Percentiles rank a stretch among this genome's conserved stretches.
Evolutionary conservation across 768 basidiomycete genomes (phyloP).

Genomic region (Ephemerocybe angulata): DNA sequence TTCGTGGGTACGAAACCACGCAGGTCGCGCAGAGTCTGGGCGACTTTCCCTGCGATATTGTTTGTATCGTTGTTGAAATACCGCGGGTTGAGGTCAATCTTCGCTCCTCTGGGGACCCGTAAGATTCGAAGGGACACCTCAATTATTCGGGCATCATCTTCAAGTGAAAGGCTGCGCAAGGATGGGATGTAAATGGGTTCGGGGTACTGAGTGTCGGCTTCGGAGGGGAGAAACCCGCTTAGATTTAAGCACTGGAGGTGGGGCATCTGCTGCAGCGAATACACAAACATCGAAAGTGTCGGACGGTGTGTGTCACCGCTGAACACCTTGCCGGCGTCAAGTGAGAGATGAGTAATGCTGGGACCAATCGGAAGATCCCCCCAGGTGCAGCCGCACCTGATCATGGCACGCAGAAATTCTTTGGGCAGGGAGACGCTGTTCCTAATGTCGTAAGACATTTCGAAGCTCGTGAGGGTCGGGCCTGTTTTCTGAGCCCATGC

Average conservation of each 20-base stretch:
- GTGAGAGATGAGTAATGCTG: background rate
- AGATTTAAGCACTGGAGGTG: background rate
- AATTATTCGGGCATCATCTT: no score
- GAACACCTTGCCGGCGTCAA: no score
- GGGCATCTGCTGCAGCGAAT: background rate
- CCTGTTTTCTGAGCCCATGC: background rate
- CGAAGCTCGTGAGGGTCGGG: background rate
- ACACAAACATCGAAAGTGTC: background rate
- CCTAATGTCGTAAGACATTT: background rate
- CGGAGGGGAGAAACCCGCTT: background rate
- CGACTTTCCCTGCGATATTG: no score
- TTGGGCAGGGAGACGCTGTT: background rate
- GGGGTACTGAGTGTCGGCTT: no score
- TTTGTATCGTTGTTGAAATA: no score
- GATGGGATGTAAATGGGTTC: background rate
- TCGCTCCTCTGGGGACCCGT: no score
- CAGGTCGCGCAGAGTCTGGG: no score
- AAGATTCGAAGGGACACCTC: background rate
- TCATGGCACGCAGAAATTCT: background rate
- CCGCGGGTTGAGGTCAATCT: no score
- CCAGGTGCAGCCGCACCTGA: background rate
- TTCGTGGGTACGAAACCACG: no score
- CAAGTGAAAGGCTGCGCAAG: background rate
- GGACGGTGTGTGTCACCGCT: background rate
- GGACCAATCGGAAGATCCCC: background rate